Evolutionary conservation across 1,284 basidiomycete genomes (phyloP), one percentile per base, ranked within the genome.

Genomic region (Fomitopsis pinicola): DNA sequence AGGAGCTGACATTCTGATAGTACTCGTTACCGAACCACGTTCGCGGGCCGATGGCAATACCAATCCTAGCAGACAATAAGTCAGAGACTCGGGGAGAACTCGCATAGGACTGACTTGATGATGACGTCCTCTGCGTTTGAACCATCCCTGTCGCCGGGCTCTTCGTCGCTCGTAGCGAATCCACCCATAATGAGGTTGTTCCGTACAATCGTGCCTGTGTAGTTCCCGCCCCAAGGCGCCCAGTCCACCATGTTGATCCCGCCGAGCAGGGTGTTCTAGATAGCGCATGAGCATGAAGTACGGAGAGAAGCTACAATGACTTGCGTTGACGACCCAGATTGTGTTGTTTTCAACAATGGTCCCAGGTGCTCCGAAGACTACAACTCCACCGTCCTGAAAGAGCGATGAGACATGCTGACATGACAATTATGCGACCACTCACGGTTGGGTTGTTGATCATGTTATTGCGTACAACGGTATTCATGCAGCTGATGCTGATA

Each of bases 211-310:
- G 86, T 87, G 42, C 83, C 81, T 0, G 81, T 80, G 71, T 83
- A 95, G 71, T 92, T 78, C 0, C 92, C 93, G n/a, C 70, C 69
- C 78, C 82, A 94, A 0, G 94, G 92, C 5, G 78, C 69, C 61
- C 86, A 86, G 69, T 95, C 92, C 12, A 95, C 93, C 80, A 94
- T 72, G 67, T 91, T 91, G 65, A 94, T 92, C 15, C 92, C 91
- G 42, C 91, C 91, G 14, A 93, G 78, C 1, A 89, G 76, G 1
- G 88, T 90, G 66, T 85, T 77, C 88, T 90, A 8, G 59, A 4
- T 53, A 52, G 28, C 26, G 28, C 14, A 3, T 36, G n/a, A 26
- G 66, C 26, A 67, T 30, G 3, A 57, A 22, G 15, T 14, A 5
- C 14, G 46, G 8, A 33, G 40, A 15, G 19, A 17, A 33, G 26